phyloP scores from a whole-genome alignment of 2,329 filamentous ascomycete genomes.

The Ilyonectria destructans region DNA sequence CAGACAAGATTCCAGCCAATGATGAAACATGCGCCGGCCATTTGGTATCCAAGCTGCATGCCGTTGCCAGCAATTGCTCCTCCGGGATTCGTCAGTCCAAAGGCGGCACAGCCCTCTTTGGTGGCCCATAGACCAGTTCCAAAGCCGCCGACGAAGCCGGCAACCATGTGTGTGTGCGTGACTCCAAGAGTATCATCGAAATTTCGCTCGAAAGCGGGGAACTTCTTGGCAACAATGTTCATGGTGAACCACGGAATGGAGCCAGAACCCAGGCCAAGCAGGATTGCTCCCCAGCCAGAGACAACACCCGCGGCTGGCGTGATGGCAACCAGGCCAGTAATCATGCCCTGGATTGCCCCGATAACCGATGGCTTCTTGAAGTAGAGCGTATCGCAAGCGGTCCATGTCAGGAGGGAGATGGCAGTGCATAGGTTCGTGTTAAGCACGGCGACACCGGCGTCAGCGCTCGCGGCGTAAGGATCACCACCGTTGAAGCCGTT shows the following conservation, averaged over 20 bases:
- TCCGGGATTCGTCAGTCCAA: conserved; percentile 33
- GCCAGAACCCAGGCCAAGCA: conserved; percentile 32
- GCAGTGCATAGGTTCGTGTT: conserved; percentile 37
- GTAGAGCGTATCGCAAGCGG: conserved; percentile 25
- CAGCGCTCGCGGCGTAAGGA: conserved; percentile 33
- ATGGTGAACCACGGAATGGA: conserved; percentile 32
- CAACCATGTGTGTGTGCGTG: conserved; percentile 33
- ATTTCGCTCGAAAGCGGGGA: conserved; percentile 20
- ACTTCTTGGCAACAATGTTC: conserved; percentile 32
- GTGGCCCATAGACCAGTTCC: conserved; percentile 35
- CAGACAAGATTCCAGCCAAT: conserved; percentile 33
- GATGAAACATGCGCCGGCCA: conserved; percentile 34
- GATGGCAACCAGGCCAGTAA: conserved; percentile 32
- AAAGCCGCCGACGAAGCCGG: conserved; percentile 34
- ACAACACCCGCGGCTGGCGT: conserved; percentile 35
- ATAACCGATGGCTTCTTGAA: conserved; percentile 32
- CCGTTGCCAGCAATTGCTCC: conserved; percentile 33
- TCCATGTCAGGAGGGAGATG: conserved; percentile 31
- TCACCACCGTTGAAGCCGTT: conserved; percentile 37
- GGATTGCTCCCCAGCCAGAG: conserved; percentile 33
- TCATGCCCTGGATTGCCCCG: conserved; percentile 34
- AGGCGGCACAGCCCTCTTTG: conserved; percentile 32
- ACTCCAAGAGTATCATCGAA: conserved; percentile 33
- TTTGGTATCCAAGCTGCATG: conserved; percentile 35
- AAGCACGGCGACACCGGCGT: conserved; percentile 33